phyloP scores from a whole-genome alignment of 2,329 filamentous ascomycete genomes.

The Aspergillus tubingensis region DNA sequence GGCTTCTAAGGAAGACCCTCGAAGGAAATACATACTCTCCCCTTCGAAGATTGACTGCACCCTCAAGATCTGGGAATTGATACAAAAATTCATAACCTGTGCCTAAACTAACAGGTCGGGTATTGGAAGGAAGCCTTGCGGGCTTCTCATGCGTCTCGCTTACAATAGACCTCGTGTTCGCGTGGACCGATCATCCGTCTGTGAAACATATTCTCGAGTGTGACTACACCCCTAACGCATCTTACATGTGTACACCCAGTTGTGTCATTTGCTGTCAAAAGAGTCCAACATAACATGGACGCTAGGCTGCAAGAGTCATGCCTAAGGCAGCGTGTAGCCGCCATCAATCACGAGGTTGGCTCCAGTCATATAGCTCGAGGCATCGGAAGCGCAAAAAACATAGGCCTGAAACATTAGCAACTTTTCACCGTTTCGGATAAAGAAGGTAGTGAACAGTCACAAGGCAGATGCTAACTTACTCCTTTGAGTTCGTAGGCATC shows the following conservation, averaged over 20 bases:
- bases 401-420: constrained; percentile 11
- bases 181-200: background rate
- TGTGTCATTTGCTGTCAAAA: background rate
- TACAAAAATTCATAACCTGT: too few species aligned
- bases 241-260: background rate
- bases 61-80: too few species aligned
- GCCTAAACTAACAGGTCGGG: too few species aligned
- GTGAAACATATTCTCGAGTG: background rate
- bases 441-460: background rate
- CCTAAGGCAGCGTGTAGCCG: constrained; percentile 44
- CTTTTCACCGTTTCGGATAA: background rate
- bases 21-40: too few species aligned
- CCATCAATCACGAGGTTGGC: constrained; percentile 52
- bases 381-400: constrained; percentile 46
- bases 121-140: too few species aligned
- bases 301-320: background rate
- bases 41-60: too few species aligned
- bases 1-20: too few species aligned
- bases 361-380: constrained; percentile 53
- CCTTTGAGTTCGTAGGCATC: constrained; percentile 44
- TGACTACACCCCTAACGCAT: background rate
- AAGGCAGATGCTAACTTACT: constrained; percentile 19
- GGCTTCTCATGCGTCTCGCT: too few species aligned
- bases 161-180: background rate
- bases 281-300: background rate